These are phyloP conservation scores for Pilasporangium apinafurcum DNA, from an alignment of 352 stramenopile genomes.

Conservation along the genomic window DNA sequence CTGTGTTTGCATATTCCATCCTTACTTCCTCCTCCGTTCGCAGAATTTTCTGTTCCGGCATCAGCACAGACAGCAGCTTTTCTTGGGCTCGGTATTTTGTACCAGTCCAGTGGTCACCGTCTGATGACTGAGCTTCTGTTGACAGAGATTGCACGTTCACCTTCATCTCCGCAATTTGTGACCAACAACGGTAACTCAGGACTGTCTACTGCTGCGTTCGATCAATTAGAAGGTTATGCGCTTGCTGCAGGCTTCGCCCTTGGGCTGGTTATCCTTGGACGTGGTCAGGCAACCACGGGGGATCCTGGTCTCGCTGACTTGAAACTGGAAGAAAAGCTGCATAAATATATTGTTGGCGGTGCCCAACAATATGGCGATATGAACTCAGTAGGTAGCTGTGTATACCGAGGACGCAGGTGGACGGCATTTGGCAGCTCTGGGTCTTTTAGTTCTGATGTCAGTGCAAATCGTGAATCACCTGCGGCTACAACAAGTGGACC, in stretches of 20 bases:
- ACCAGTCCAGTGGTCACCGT: slow-evolving; percentile 92
- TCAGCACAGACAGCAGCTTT: slow-evolving; percentile 95
- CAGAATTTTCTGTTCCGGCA: slow-evolving; percentile 93
- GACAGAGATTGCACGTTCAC: slow-evolving; percentile 92
- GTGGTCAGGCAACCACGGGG: slow-evolving; percentile 50
- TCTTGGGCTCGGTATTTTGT: slow-evolving; percentile 93
- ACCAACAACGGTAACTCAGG: slow-evolving; percentile 30
- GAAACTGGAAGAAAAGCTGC: slow-evolving; percentile 95
- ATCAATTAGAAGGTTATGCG: slow-evolving; percentile 93
- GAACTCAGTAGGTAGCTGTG: slow-evolving; percentile 40
- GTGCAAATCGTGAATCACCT: not conserved
- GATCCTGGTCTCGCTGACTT: slow-evolving; percentile 93
- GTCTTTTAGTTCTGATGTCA: not conserved
- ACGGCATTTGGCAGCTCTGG: slow-evolving; percentile 27
- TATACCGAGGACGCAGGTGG: slow-evolving; percentile 71
- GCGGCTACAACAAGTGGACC: slow-evolving; percentile 8
- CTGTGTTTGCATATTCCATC: slow-evolving; percentile 97
- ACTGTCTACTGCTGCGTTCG: slow-evolving; percentile 49
- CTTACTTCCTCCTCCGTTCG: slow-evolving; percentile 91
- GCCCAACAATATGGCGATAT: slow-evolving; percentile 38
- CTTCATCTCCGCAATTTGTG: slow-evolving; percentile 65
- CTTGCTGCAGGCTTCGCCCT: slow-evolving; percentile 91
- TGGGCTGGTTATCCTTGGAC: slow-evolving; percentile 93
- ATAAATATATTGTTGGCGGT: slow-evolving; percentile 91
- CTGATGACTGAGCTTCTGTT: slow-evolving; percentile 98